Evolutionary conservation across 225 moss, liverwort and hornwort genomes (phyloP), one percentile per base, ranked within the genome.

Genomic region (Pseudoscleropodium purum): DNA sequence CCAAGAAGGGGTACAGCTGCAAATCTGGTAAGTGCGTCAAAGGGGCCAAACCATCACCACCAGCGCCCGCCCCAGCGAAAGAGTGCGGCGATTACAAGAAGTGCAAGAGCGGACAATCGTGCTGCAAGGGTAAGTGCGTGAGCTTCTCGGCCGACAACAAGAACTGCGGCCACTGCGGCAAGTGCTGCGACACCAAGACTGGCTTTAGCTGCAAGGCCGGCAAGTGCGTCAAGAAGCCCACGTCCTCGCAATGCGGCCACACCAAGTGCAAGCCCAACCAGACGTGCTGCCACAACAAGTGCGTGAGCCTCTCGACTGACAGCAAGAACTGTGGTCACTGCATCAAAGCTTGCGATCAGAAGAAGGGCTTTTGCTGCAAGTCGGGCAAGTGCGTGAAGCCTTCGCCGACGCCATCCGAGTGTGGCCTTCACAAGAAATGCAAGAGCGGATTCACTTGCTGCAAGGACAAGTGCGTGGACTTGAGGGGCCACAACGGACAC

Each of bases 41-140:
- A 30, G 75, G 33, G 33, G 33, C 33, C 51, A 77, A 77, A 10
- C 54, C 78, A 78, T 54, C 78, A 29, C n/a, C 39, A 9, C 39
- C 77, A 25, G 60, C 60, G 24, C 60, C 60, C 60, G 60, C 60
- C 60, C 60, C 60, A 24, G 52, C 41, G 24, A 64, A 7, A 10
- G 12, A 84, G 84, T 88, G 91, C 39, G n/a, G 81, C 26, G 16
- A 27, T 10, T 0, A 41, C 13, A 72, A 66, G 73, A 85, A 83
- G 83, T 93, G 91, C 68, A 74, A 84, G 82, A 74, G 43, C 11
- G 91, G 91, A 6, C 9, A 24, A 4, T 47, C 74, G 2, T 93
- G 90, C 84, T 93, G 93, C 90, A 62, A 81, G 3, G 81, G 81
- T 37, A 82, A 66, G 54, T 93, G 92, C 31, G 83, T 87, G 45